A percentile compares a stretch with the other conserved stretches of the same genome.
phyloP scores from a whole-genome alignment of 1,284 basidiomycete species.

The Cutaneotrichosporon cutaneum region DNA sequence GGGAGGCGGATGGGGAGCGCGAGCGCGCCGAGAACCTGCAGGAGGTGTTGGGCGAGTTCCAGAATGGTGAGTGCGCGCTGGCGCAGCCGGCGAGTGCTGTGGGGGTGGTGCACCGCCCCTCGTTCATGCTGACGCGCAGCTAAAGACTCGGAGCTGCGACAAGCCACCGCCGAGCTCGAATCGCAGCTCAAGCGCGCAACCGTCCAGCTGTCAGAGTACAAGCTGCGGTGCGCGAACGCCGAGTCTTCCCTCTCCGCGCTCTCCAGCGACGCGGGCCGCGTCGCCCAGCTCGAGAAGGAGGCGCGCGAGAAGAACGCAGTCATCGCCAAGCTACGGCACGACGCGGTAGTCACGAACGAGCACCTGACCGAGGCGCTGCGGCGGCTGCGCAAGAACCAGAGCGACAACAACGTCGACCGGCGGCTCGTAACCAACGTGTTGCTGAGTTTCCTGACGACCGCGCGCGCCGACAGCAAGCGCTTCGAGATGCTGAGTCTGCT shows the following conservation, averaged over 20 bases:
- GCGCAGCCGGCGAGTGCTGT: no score
- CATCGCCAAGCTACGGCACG: slow-evolving; percentile 89
- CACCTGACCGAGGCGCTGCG: slow-evolving; percentile 58
- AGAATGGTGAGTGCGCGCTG: slow-evolving; percentile 72
- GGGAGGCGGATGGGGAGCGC: slow-evolving; percentile 66
- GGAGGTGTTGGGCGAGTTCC: slow-evolving; percentile 91
- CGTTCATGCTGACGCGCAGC: slow-evolving; percentile 41
- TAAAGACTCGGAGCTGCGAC: slow-evolving; percentile 60
- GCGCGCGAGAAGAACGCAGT: slow-evolving; percentile 90
- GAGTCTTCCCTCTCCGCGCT: slow-evolving; percentile 73
- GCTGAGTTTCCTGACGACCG: slow-evolving; percentile 85
- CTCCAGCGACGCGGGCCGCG: slow-evolving; percentile 64
- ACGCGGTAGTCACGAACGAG: slow-evolving; percentile 60
- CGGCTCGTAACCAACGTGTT: slow-evolving; percentile 93
- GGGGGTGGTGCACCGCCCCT: no score
- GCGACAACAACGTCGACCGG: slow-evolving; percentile 84
- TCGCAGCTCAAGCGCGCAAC: slow-evolving; percentile 68
- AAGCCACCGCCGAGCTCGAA: slow-evolving; percentile 79
- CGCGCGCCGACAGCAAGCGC: slow-evolving; percentile 86
- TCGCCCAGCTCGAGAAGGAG: slow-evolving; percentile 76
- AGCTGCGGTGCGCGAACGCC: slow-evolving; percentile 77
- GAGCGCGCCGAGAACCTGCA: slow-evolving; percentile 81
- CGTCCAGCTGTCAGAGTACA: slow-evolving; percentile 76
- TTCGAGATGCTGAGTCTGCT: slow-evolving; percentile 95
- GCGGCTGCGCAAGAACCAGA: slow-evolving; percentile 77